Conservation (phyloP, 2,329 filamentous ascomycete species). For the Stromatinia cepivora region DNA sequence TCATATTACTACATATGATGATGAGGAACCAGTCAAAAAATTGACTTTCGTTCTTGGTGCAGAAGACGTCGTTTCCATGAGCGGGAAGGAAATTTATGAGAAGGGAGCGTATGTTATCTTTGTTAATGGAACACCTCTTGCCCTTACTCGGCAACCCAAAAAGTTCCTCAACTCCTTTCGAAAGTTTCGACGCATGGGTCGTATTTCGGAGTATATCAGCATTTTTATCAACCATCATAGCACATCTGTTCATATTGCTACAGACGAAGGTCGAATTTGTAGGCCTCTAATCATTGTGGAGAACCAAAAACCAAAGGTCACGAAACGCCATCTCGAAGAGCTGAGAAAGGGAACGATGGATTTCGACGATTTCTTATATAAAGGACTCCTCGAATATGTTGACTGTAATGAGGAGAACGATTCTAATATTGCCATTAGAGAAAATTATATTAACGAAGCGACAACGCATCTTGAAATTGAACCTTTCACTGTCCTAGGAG, state of each 20-base stretch:
- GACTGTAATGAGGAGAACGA: slow-evolving; percentile 99
- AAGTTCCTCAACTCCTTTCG: slow-evolving; percentile 83
- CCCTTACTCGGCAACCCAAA: slow-evolving; percentile 82
- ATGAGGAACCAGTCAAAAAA: slow-evolving; percentile 85
- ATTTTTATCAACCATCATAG: slow-evolving; percentile 95
- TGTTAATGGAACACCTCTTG: slow-evolving; percentile 92
- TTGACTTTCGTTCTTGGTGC: slow-evolving; percentile 85
- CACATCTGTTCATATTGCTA: slow-evolving; percentile 89
- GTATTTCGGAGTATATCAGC: slow-evolving; percentile 94
- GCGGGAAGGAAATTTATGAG: slow-evolving; percentile 82
- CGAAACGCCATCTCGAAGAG: slow-evolving; percentile 72
- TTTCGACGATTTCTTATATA: slow-evolving; percentile 91
- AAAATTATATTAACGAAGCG: slow-evolving; percentile 75
- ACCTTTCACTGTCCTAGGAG: slow-evolving; percentile 93
- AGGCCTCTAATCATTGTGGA: slow-evolving; percentile 94
- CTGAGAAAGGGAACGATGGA: slow-evolving; percentile 80
- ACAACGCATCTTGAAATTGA: slow-evolving; percentile 98
- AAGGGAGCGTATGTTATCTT: slow-evolving; percentile 87
- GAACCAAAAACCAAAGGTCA: slow-evolving; percentile 79
- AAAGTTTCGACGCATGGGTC: slow-evolving; percentile 81
- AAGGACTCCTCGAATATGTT: slow-evolving; percentile 91
- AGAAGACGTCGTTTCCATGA: slow-evolving; percentile 76
- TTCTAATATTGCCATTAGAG: slow-evolving; percentile 86
- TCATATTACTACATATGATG: slow-evolving; percentile 95
- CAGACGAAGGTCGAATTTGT: slow-evolving; percentile 95